Evolutionary conservation across 2,329 filamentous ascomycete species (phyloP), one percentile per base, ranked within the genome.

Genomic region (Fusarium sarcochroum): DNA sequence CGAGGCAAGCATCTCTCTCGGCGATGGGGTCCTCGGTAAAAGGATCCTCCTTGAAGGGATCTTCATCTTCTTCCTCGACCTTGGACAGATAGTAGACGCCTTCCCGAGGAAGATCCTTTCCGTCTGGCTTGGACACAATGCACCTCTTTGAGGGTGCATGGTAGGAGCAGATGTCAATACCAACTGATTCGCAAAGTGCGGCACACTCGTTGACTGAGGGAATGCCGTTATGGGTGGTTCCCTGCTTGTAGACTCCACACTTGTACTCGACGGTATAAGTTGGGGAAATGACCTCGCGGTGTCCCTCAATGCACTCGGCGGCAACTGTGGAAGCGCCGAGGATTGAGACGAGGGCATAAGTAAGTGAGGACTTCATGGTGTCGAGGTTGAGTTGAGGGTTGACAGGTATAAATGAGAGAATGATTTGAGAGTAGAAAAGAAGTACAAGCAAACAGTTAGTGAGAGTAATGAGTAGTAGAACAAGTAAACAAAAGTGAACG

Each of bases 101-200:
- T 0, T 56, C 14, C 2, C 42, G 21, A 2, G 37, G 44, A 3
- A 42, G 10, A 2, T 58, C 44, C 5, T 13, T 32, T 15, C 53
- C 57, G 3, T 37, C n/a, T 17, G n/a, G 35, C 1, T 4, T 21
- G 0, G 42, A 25, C 4, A 58, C 57, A 0, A 60, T 27, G 2
- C 57, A 60, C 0, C 42, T 21, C 5, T 8, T 48, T 3, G 52
- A 42, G 0, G 53, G 42, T 5, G 37, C 15, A 4, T 58, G 57
- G 20, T 60, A 60, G 6, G 52, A 20, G 53, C 53, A 60, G 4
- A 58, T 17, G 0, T 56, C 37, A 6, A 56, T 38, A 9, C 20
- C 30, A 1, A 40, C 35, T 27, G 15, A 38, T 2, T 60, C 25
- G 37, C 57, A 60, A 0, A 58, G 38, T 2, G 7, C 7, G 1